These are phyloP conservation scores for Eimeria acervulina DNA, from an alignment of 169 alveolate genomes.

Conservation along the genomic window DNA sequence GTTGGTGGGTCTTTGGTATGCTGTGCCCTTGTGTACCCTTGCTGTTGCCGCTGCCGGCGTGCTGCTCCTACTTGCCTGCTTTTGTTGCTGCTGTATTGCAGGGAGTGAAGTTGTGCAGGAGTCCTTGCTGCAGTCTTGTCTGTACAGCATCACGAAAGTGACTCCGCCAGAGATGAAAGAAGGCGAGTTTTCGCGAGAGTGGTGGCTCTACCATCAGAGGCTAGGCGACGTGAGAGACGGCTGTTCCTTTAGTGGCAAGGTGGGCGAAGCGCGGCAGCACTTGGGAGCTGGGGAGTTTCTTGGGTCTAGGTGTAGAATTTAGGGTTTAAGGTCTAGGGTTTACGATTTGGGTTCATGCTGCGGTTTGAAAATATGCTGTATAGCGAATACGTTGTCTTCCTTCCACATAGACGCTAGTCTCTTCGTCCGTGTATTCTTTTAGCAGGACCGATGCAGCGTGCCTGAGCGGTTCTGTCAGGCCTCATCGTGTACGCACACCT, in stretches of 20 bases:
- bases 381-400: background rate
- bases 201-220: constrained; percentile 74
- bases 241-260: constrained; percentile 68
- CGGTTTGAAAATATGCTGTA: background rate
- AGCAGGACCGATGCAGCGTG: background rate
- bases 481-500: background rate
- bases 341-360: background rate
- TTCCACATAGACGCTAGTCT: background rate
- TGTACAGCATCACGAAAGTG: constrained; percentile 26
- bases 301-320: background rate
- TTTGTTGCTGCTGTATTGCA: background rate
- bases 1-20: no score
- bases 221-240: constrained; percentile 66
- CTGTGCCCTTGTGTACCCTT: no score
- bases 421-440: background rate
- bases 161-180: constrained; percentile 21
- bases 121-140: constrained; percentile 56
- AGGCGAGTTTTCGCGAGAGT: constrained; percentile 62
- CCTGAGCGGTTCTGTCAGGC: background rate
- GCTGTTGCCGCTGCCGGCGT: background rate
- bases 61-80: background rate
- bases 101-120: constrained; percentile 76
- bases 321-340: background rate
- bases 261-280: background rate
- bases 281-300: background rate